phyloP scores from a whole-genome alignment of 2,329 filamentous ascomycete genomes.

The Trichoderma lentiforme region DNA sequence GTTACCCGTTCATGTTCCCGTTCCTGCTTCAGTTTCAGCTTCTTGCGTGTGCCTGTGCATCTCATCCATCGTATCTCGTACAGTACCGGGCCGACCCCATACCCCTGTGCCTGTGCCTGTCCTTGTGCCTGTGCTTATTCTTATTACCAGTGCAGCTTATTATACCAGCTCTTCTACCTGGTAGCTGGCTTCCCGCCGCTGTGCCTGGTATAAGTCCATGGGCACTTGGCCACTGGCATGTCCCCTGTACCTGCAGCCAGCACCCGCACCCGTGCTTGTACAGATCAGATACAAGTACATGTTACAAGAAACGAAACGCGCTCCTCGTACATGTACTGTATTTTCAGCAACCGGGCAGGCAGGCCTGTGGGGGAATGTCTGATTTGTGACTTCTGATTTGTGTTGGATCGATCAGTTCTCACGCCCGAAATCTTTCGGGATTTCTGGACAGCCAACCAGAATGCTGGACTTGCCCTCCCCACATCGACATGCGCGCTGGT shows the following conservation, averaged over 20 bases:
- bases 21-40: not conserved
- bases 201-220: not conserved
- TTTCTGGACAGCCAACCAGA: not conserved
- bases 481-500: not conserved
- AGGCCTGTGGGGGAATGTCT: not conserved
- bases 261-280: not conserved
- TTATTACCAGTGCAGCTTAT: not conserved
- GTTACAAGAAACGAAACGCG: not conserved
- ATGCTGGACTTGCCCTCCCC: not conserved
- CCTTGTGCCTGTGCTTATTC: not conserved
- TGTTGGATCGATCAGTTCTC: slow-evolving; percentile 8
- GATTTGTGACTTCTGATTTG: not conserved
- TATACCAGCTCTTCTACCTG: not conserved
- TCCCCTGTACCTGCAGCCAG: not conserved
- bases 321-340: not conserved
- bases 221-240: not conserved
- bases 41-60: not conserved
- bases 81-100: not conserved
- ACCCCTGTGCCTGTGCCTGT: not conserved
- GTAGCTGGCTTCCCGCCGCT: not conserved
- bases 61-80: not conserved
- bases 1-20: not conserved
- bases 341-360: not conserved
- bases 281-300: not conserved
- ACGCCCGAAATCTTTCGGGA: not conserved